These are phyloP conservation scores for Helichrysum umbraculigerum DNA, from an alignment of 129 eudicot genomes.

Conservation along the genomic window DNA sequence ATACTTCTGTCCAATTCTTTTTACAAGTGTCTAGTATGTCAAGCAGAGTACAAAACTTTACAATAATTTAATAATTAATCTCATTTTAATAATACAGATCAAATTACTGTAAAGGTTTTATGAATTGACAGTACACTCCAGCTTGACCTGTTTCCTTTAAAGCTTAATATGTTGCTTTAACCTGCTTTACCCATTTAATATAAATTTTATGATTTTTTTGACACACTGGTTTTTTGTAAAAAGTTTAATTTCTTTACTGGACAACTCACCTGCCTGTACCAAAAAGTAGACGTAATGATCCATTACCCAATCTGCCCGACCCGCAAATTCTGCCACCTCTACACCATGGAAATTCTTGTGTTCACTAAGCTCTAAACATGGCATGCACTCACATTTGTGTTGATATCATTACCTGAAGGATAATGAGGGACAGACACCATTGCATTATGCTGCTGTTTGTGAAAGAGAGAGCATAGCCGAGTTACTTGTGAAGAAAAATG, in stretches of 20 bases:
- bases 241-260: background rate
- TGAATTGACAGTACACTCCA: background rate
- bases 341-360: background rate
- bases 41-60: background rate
- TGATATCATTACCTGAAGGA: constrained; percentile 52
- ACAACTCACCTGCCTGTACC: background rate
- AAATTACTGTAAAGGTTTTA: too few relatives aligned
- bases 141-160: background rate
- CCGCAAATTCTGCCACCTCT: background rate
- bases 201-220: background rate
- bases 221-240: background rate
- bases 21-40: background rate
- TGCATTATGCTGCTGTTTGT: constrained; percentile 97
- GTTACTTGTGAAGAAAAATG: constrained; percentile 80
- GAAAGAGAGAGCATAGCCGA: constrained; percentile 82
- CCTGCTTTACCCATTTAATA: background rate
- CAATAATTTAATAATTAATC: background rate
- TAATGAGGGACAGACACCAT: constrained; percentile 88
- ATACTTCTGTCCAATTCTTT: background rate
- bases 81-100: too few relatives aligned
- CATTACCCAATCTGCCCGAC: background rate
- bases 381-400: constrained; percentile 11
- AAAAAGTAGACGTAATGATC: background rate
- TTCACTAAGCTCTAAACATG: background rate
- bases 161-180: background rate